Conservation (phyloP, 164 flowering plant species). For the Aristolochia fimbriata region DNA sequence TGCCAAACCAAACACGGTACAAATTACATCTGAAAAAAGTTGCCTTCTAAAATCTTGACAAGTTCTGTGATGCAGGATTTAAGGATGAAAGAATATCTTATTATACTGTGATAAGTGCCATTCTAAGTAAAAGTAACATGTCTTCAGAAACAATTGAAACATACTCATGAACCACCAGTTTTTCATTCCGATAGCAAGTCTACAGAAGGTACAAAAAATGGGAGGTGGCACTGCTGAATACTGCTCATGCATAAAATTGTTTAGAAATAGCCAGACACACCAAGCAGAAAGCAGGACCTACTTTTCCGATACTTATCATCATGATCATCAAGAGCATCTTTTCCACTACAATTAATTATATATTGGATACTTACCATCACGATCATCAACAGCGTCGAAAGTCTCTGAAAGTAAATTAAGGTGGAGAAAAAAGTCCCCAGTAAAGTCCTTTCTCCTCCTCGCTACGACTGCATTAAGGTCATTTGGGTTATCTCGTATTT, state of each 20-base stretch:
- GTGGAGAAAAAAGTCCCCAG: conserved; percentile 71
- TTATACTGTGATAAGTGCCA: too few species aligned
- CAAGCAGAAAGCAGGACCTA: too few species aligned
- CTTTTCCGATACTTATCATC: conserved; percentile 45
- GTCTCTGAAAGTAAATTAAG: conserved; percentile 60
- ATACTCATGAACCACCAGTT: too few species aligned
- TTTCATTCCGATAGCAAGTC: too few species aligned
- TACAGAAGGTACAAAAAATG: too few species aligned
- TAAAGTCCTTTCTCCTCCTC: conserved; percentile 67
- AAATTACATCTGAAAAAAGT: conserved; percentile 8
- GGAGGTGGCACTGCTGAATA: too few species aligned
- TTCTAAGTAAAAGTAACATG: too few species aligned
- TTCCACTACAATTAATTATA: too few species aligned
- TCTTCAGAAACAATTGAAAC: too few species aligned
- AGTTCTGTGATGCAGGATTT: not conserved
- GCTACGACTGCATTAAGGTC: conserved; percentile 71
- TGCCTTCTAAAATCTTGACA: not conserved
- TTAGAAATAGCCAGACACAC: too few species aligned
- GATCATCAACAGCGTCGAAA: conserved; percentile 69
- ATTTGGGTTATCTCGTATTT: conserved; percentile 61
- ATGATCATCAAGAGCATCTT: conserved; percentile 75
- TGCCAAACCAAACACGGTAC: conserved; percentile 26
- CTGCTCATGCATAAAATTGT: too few species aligned
- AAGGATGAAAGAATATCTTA: too few species aligned
- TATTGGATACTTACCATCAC: conserved; percentile 51